A percentile compares a stretch with the other conserved stretches of the same genome.
Conservation (phyloP, 2,329 filamentous ascomycete species). For the Verticillium nonalfalfae region DNA sequence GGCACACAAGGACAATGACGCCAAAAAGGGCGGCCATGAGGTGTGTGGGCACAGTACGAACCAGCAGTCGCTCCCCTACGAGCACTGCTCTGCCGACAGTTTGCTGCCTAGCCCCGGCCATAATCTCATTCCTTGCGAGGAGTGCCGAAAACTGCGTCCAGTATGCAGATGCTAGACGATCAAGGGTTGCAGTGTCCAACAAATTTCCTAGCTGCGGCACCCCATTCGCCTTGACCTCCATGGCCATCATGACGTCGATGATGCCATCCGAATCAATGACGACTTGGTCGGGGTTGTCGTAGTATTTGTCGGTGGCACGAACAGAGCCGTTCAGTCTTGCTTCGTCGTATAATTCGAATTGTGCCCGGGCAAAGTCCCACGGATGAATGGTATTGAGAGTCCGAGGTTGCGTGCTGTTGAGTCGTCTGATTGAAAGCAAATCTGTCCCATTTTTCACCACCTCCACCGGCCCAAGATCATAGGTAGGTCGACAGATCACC, state of each 20-base stretch:
- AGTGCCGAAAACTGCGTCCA: slow-evolving; percentile 27
- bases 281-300: slow-evolving; percentile 10
- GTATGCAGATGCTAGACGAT: slow-evolving; percentile 19
- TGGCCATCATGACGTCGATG: slow-evolving; percentile 24
- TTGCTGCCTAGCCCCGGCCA: slow-evolving; percentile 13
- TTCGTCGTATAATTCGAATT: slow-evolving; percentile 15
- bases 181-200: slow-evolving; percentile 15
- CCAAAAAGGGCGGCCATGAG: slow-evolving; percentile 20
- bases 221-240: slow-evolving; percentile 15
- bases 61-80: slow-evolving; percentile 21
- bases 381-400: slow-evolving; percentile 13
- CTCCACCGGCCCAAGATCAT: slow-evolving; percentile 14
- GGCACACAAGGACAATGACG: slow-evolving; percentile 16
- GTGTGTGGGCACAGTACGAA: slow-evolving; percentile 21
- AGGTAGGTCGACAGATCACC: slow-evolving; percentile 19
- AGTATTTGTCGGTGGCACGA: slow-evolving; percentile 10
- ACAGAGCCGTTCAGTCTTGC: slow-evolving; percentile 5
- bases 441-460: slow-evolving; percentile 15
- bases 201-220: slow-evolving; percentile 16
- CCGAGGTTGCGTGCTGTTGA: slow-evolving; percentile 1
- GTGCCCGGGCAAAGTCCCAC: slow-evolving; percentile 17
- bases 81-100: slow-evolving; percentile 17
- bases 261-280: slow-evolving; percentile 23
- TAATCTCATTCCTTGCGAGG: slow-evolving; percentile 22
- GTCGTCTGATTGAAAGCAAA: slow-evolving; percentile 11